Evolutionary conservation across 495 filamentous ascomycete genomes (phyloP).

Genomic region (Amorphotheca resinae): DNA sequence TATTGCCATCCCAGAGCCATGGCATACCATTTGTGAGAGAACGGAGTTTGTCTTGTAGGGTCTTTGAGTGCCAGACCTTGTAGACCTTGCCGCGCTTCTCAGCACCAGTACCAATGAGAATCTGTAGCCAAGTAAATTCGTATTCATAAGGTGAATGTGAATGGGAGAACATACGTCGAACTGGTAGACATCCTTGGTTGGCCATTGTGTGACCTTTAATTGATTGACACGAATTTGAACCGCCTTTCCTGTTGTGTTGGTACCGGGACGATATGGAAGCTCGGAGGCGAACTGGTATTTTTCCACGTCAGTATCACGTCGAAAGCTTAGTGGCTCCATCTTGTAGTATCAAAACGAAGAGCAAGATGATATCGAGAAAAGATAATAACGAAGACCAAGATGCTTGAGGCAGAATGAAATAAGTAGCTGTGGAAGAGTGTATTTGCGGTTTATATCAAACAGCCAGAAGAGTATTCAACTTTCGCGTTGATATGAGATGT

Average conservation of each 20-base stretch:
- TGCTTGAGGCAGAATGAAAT: neutral
- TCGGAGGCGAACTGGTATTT: slow-evolving; percentile 7
- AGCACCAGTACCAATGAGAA: slow-evolving; percentile 47
- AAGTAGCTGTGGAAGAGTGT: slow-evolving; percentile 6
- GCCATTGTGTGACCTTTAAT: slow-evolving; percentile 46
- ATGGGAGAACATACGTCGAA: slow-evolving; percentile 63
- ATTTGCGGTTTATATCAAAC: no score
- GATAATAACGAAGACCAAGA: slow-evolving; percentile 4
- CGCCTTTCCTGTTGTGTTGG: slow-evolving; percentile 44
- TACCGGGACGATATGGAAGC: slow-evolving; percentile 30
- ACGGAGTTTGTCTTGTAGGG: slow-evolving; percentile 40
- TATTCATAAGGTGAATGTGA: neutral
- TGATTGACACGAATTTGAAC: slow-evolving; percentile 58
- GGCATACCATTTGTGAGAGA: slow-evolving; percentile 17
- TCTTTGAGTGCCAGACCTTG: slow-evolving; percentile 57
- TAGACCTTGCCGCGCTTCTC: slow-evolving; percentile 42
- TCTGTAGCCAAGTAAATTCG: slow-evolving; percentile 28
- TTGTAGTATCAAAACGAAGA: slow-evolving; percentile 2
- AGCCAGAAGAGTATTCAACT: no score
- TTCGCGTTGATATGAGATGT: no score
- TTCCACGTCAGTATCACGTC: slow-evolving; percentile 2
- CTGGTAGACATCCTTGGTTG: slow-evolving; percentile 50
- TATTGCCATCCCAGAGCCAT: slow-evolving; percentile 69
- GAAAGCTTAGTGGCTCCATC: slow-evolving; percentile 15
- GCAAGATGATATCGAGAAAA: neutral